Evolutionary conservation across 768 basidiomycete species (phyloP).

Genomic region (Boletus sensibilis): DNA sequence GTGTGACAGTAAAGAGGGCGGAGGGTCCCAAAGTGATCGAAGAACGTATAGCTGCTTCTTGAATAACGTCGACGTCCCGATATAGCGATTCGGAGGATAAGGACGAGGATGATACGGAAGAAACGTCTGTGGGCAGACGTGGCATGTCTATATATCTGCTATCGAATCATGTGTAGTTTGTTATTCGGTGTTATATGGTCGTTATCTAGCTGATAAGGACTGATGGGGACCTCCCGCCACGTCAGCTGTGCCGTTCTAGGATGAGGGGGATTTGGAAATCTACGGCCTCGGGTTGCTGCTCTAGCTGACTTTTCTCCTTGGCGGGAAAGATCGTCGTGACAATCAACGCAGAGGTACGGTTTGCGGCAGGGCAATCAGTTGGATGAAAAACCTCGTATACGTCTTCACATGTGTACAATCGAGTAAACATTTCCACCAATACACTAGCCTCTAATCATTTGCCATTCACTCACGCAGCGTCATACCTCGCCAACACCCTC

Average conservation of each 20-base stretch:
- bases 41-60: constrained; percentile 12
- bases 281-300: no score
- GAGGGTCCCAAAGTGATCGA: constrained; percentile 22
- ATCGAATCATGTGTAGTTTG: not conserved
- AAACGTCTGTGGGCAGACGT: not conserved
- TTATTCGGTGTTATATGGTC: not conserved
- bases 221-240: no score
- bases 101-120: not conserved
- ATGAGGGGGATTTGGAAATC: no score
- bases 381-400: no score
- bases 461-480: not conserved
- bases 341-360: no score
- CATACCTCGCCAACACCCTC: constrained; percentile 49
- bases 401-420: no score
- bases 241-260: no score
- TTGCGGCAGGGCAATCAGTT: no score
- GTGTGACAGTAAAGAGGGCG: constrained; percentile 58
- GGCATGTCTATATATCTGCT: not conserved
- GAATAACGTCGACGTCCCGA: not conserved
- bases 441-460: not conserved
- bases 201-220: not conserved
- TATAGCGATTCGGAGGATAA: not conserved
- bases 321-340: no score
- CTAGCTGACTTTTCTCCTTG: no score
- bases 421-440: no score